Base-by-base conservation (phyloP, 805 yeast species). In the Spathaspora passalidarum region DNA sequence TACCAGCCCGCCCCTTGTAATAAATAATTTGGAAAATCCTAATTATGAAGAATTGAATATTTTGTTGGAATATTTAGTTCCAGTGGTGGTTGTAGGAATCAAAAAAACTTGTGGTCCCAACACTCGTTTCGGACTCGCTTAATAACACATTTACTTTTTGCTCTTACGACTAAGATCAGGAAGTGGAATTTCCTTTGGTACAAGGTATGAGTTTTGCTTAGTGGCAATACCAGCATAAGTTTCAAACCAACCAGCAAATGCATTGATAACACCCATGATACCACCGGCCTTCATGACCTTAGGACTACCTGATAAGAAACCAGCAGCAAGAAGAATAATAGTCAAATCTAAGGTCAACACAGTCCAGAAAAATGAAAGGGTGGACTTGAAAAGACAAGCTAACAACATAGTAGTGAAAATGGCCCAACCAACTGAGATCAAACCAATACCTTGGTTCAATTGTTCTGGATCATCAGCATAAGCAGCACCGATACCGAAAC, bases 191-290 rank as follows among this genome's bases (percentile, higher is more conserved):
- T 87, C 79, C 46, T 70, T 69, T 44, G 78, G 61, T n/a, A 65
- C 64, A 51, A 83, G 50, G 60, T 82, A 85, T 38, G 84, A 72
- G 65, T 84, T 86, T 44, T 79, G 74, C 9, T 60, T 59, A 46
- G 73, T 79, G 9, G 84, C 82, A 19, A 79, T 66, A 62, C 81
- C 83, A 32, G 84, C 83, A 56, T 72, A 78, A 3, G 83, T 78
- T 47, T 80, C 79, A 59, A 78, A 80, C 76, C 80, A 81, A 18
- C 82, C 86, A 47, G 73, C 55, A 42, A 73, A 61, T 3, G 82
- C 74, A 16, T 83, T 72, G 32, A 81, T 49, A 20, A 82, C 62
- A 36, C 86, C 86, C 41, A 79, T 60, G 32, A 72, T 75, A 48
- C 87, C 88, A 47, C 82, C 87, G n/a, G 84, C 86, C 13, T 40